Base-by-base conservation (phyloP, 2,329 filamentous ascomycete genomes). In the Pseudogymnoascus sp. region DNA sequence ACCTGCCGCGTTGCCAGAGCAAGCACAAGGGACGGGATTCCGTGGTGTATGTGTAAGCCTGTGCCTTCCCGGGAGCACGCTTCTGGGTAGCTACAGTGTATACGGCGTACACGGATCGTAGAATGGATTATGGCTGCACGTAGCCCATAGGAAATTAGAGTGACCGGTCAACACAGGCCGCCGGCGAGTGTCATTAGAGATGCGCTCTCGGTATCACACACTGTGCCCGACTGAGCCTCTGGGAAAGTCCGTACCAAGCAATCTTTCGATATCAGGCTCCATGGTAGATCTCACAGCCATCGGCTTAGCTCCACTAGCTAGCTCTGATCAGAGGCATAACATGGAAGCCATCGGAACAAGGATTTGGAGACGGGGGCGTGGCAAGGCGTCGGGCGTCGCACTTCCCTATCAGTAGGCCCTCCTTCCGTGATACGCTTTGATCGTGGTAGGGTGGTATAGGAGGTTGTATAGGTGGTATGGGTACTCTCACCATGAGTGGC, bases 331-430 rank as follows among this genome's bases (percentile, higher is more conserved):
- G 44, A 57, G 50, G 50, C 50, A 35, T 57, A 33, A 57, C 28
- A 57, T 57, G 50, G 50, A 57, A 57, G 50, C 50, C n/a, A 57
- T 57, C 50, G 50, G 17, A 57, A 33, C 50, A 57, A 57, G 50
- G 28, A 57, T 57, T 57, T 11, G 50, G 50, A 33, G 50, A 57
- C 35, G 50, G 50, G 28, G 50, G 28, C n/a, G 50, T 57, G 28
- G 50, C 28, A 57, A 57, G 50, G 50, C 50, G 50, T 57, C 50
- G 50, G 50, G 50, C 50, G 50, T 57, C 50, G 50, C 28, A 57
- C n/a, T 35, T 57, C 50, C 50, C 50, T 57, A 57, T 57, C 50
- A 57, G 17, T 35, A 57, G 28, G 50, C 28, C 28, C 26, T n/a
- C n/a, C 28, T 57, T 33, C 50, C 28, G 10, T 57, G 47, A 57